phyloP scores from a whole-genome alignment of 805 yeast species.

The Sugiyamaella boreocaroliniensis region DNA sequence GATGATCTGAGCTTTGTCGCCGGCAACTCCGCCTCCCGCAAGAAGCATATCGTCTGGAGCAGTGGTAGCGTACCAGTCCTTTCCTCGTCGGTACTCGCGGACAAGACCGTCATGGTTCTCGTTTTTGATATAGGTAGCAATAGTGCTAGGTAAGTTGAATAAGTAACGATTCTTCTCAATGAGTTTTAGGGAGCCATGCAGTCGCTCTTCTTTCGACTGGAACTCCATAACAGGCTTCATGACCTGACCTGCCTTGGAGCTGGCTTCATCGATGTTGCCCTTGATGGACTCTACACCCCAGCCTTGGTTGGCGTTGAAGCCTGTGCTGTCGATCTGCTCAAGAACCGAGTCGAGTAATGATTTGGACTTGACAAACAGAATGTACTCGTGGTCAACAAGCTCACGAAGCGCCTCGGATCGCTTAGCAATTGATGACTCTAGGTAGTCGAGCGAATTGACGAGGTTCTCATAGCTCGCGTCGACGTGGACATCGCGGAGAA shows the following conservation, averaged over 20 bases:
- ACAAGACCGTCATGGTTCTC: conserved; percentile 54
- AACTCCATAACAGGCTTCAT: conserved; percentile 55
- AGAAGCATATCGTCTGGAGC: conserved; percentile 14
- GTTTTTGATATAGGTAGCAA: conserved; percentile 38
- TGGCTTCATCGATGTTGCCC: conserved; percentile 40
- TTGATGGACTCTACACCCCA: conserved; percentile 34
- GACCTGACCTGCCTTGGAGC: conserved; percentile 45
- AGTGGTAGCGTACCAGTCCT: conserved; percentile 25
- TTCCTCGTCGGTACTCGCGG: conserved; percentile 51
- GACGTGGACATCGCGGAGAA: conserved; percentile 49
- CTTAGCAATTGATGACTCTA: conserved; percentile 44
- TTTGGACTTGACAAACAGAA: conserved; percentile 58
- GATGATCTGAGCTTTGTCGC: conserved; percentile 12
- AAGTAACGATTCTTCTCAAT: conserved; percentile 47
- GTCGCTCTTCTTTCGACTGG: conserved; percentile 42
- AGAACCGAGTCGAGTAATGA: conserved; percentile 56
- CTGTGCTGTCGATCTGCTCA: conserved; percentile 42
- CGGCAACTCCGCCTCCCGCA: neutral
- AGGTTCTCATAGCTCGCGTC: conserved; percentile 49
- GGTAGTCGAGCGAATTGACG: conserved; percentile 39
- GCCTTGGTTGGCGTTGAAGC: conserved; percentile 26
- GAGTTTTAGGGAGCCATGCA: conserved; percentile 44
- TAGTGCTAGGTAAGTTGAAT: conserved; percentile 50
- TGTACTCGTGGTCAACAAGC: conserved; percentile 53
- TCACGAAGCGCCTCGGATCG: conserved; percentile 45